Conservation (phyloP, 2,329 filamentous ascomycete species). For the Botrytis hyacinthi region DNA sequence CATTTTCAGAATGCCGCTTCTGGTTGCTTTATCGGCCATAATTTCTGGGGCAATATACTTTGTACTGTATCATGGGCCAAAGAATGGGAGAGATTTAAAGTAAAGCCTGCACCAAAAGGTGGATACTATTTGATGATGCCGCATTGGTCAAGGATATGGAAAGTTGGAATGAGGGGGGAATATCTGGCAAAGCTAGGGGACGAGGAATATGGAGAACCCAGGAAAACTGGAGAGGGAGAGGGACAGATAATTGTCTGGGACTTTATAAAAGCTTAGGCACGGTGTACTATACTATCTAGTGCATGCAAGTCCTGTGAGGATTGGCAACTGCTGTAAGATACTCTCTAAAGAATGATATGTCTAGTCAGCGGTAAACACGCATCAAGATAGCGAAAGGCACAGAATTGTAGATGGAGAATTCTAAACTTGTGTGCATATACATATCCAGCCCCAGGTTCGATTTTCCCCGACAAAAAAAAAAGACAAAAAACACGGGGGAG, state of each 20-base stretch:
- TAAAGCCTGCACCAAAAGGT: neutral
- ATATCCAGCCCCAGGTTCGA: no score
- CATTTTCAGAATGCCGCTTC: constrained; percentile 10
- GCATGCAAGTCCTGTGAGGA: neutral
- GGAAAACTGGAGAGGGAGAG: neutral
- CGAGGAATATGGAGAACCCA: neutral
- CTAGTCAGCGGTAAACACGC: neutral
- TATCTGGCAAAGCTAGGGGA: neutral
- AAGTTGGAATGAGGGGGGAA: neutral
- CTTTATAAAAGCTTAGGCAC: neutral
- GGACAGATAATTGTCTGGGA: constrained; percentile 1
- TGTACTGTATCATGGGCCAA: neutral
- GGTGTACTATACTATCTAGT: neutral
- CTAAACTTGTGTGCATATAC: neutral
- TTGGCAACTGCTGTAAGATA: neutral
- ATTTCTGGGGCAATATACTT: neutral
- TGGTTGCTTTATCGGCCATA: constrained; percentile 2
- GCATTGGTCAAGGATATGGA: constrained; percentile 4
- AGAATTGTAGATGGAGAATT: neutral
- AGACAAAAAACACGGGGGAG: neutral
- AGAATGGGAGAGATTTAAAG: neutral
- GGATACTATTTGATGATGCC: constrained; percentile 5
- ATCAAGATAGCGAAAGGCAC: neutral
- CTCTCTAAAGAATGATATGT: neutral
- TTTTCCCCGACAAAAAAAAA: fast-evolving